A percentile compares a stretch with the other conserved stretches of the same genome.
Conservation (phyloP, 2,329 filamentous ascomycete genomes). For the Paraconiothyrium brasiliense region DNA sequence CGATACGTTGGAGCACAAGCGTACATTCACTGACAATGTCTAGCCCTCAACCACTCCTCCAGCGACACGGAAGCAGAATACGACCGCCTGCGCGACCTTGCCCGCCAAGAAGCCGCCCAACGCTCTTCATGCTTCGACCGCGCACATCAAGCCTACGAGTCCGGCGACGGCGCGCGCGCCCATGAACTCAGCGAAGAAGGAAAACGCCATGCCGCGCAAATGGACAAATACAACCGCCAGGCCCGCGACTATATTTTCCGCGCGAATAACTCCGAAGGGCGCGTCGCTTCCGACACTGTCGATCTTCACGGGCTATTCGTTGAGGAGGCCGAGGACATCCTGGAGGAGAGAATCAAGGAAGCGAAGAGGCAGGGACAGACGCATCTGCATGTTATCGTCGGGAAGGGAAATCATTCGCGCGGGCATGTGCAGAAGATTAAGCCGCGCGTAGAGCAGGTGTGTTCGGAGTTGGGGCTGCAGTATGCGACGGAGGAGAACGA, state of each 20-base stretch:
- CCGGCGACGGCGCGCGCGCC: slow-evolving; percentile 83
- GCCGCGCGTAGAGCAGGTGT: slow-evolving; percentile 90
- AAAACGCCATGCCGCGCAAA: slow-evolving; percentile 82
- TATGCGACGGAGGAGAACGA: slow-evolving; percentile 89
- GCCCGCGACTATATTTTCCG: slow-evolving; percentile 95
- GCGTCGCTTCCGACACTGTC: slow-evolving; percentile 82
- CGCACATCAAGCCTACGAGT: slow-evolving; percentile 78
- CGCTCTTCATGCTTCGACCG: slow-evolving; percentile 78
- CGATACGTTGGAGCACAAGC: neutral
- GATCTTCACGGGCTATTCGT: slow-evolving; percentile 96
- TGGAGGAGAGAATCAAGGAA: slow-evolving; percentile 84
- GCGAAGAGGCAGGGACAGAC: slow-evolving; percentile 77
- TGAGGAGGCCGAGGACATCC: slow-evolving; percentile 90
- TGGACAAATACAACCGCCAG: slow-evolving; percentile 89
- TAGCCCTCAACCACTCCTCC: slow-evolving; percentile 49
- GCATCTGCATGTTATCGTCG: slow-evolving; percentile 94
- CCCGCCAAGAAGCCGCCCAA: slow-evolving; percentile 81
- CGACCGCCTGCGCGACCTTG: slow-evolving; percentile 85
- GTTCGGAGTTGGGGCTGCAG: slow-evolving; percentile 81
- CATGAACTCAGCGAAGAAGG: slow-evolving; percentile 86
- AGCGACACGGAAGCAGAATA: slow-evolving; percentile 77
- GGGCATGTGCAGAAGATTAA: slow-evolving; percentile 93
- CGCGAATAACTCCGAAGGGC: slow-evolving; percentile 84
- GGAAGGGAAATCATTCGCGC: slow-evolving; percentile 88
- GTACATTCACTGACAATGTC: slow-evolving; percentile 5